These are phyloP conservation scores for Aspergillus alliaceus DNA, from an alignment of 2,329 filamentous ascomycete species.

Conservation along the genomic window DNA sequence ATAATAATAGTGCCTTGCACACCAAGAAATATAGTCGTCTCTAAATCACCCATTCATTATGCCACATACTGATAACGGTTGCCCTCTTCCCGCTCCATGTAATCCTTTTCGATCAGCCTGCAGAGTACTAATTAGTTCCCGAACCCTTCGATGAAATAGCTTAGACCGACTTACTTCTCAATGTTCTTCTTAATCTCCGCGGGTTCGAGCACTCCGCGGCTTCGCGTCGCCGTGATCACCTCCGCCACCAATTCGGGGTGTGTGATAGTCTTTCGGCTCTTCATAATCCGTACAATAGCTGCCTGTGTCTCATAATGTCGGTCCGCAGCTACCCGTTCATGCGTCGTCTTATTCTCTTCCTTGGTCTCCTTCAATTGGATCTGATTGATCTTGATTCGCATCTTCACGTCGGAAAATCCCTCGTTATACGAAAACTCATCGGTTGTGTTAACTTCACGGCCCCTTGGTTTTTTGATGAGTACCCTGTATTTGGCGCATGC, in stretches of 20 bases:
- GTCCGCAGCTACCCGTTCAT: slow-evolving; percentile 85
- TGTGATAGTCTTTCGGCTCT: slow-evolving; percentile 81
- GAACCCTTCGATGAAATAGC: neutral
- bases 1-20: too few relatives aligned
- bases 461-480: slow-evolving; percentile 79
- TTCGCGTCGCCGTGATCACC: slow-evolving; percentile 87
- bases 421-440: slow-evolving; percentile 86
- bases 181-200: slow-evolving; percentile 95
- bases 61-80: slow-evolving; percentile 71
- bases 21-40: neutral
- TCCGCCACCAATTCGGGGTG: slow-evolving; percentile 87
- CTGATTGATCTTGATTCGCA: slow-evolving; percentile 96
- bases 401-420: slow-evolving; percentile 75
- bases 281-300: slow-evolving; percentile 96
- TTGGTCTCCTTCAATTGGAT: slow-evolving; percentile 96
- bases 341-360: slow-evolving; percentile 90
- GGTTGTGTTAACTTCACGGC: slow-evolving; percentile 71
- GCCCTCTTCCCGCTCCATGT: slow-evolving; percentile 75
- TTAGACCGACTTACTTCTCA: slow-evolving; percentile 67
- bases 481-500: slow-evolving; percentile 88
- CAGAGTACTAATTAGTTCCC: neutral
- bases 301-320: slow-evolving; percentile 96
- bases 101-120: slow-evolving; percentile 89
- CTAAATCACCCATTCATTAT: slow-evolving; percentile 36
- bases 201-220: slow-evolving; percentile 79